Base-by-base conservation (phyloP, 1,139 yeast species). In the Yamadazyma sp. region DNA sequence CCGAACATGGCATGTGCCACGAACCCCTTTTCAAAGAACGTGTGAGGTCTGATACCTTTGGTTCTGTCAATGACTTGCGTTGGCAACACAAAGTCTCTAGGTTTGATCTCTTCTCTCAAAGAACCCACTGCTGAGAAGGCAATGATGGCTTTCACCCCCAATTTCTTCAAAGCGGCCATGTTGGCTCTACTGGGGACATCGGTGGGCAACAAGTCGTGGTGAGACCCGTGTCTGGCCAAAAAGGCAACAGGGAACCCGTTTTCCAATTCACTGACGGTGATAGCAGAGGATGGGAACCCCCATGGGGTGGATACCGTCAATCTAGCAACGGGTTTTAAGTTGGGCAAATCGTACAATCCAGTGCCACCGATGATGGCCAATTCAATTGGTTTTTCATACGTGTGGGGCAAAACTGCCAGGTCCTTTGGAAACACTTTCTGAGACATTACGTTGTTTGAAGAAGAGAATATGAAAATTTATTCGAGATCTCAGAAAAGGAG, bases 101-200 rank as follows among this genome's bases (percentile, higher is more conserved):
- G 98, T 53, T 77, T 79, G 63, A 92, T 88, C 49, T 88, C 88
- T 49, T 77, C 86, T 61, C 85, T 95, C 53, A 92, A 75, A 2
- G 98, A 91, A 1, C 99, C 99, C 25, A 94, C 98, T 1, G 98
- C 98, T 43, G 92, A 81, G 62, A 92, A 92, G 15, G 98, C 96
- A 43, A 92, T 69, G 48, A 94, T 86, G 11, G 89, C 91, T 59
- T 79, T 82, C 50, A 88, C 96, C 33, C 96, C 96, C 36, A 92
- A 57, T 40, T 75, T 76, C 68, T 92, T 94, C 60, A 92, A 77
- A 6, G 98, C 97, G 6, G 98, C 97, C 55, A 92, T 91, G 65
- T 92, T 92, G 43, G 98, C 98, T 50, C 88, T 77, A 40, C 83
- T 75, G 11, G 98, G 98, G 16, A 94, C 98, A 53, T 87, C 92